Percentiles rank a stretch among this genome's conserved stretches.
phyloP scores from a whole-genome alignment of 495 filamentous ascomycete genomes.

The Tuber umbilicatum region DNA sequence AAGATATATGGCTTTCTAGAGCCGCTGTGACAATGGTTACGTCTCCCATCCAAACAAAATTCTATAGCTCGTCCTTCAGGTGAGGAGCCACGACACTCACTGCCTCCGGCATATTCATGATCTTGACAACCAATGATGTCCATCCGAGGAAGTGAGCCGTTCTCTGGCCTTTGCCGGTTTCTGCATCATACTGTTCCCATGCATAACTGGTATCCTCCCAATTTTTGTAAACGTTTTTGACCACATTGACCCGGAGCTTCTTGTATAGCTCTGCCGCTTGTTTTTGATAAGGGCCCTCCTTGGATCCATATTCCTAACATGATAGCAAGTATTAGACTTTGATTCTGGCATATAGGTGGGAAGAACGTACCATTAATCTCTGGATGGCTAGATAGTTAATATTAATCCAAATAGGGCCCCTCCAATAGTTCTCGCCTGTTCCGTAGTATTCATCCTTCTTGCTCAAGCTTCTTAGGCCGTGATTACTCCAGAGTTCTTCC shows the following conservation, averaged over 20 bases:
- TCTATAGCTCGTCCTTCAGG: conserved; percentile 29
- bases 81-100: conserved; percentile 20
- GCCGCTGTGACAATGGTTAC: background rate
- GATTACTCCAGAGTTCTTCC: conserved; percentile 77
- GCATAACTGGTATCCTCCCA: conserved; percentile 93
- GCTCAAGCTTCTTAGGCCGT: conserved; percentile 81
- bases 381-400: conserved; percentile 88
- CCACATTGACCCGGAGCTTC: conserved; percentile 70
- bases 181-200: conserved; percentile 97
- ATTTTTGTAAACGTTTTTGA: conserved; percentile 76
- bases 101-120: conserved; percentile 79
- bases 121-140: conserved; percentile 95
- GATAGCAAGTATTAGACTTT: conserved; percentile 17
- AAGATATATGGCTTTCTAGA: background rate
- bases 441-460: conserved; percentile 75
- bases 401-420: conserved; percentile 92
- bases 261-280: conserved; percentile 69
- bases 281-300: conserved; percentile 59
- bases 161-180: conserved; percentile 83
- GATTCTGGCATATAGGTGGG: conserved; percentile 6
- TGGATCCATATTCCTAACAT: conserved; percentile 46
- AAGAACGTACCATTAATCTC: conserved; percentile 66
- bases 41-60: background rate
- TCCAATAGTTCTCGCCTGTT: conserved; percentile 94
- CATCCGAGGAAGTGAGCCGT: conserved; percentile 98